Evolutionary conservation across 2,329 filamentous ascomycete genomes (phyloP).

Genomic region (Mariannaea sp.): DNA sequence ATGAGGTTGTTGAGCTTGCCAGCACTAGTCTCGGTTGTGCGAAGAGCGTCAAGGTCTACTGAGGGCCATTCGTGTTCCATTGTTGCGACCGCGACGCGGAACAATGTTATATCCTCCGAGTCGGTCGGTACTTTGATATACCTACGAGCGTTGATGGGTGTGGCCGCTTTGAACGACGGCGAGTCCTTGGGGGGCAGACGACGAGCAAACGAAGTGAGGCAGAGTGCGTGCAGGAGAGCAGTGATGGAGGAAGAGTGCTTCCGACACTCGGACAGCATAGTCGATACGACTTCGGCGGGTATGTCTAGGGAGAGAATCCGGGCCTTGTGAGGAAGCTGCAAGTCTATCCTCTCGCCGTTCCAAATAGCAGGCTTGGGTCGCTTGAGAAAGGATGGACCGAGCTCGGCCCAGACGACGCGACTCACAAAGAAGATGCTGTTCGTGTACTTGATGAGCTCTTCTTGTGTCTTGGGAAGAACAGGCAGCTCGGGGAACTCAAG

Average conservation of each 20-base stretch:
- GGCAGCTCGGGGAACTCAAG: conserved; percentile 39
- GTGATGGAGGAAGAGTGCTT: conserved; percentile 52
- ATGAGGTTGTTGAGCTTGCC: conserved; percentile 42
- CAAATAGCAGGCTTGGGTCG: conserved; percentile 41
- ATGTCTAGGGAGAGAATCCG: conserved; percentile 46
- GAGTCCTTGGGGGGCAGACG: conserved; percentile 43
- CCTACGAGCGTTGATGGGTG: conserved; percentile 52
- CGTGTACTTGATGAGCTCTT: conserved; percentile 48
- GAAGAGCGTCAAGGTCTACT: conserved; percentile 34
- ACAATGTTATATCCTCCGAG: conserved; percentile 29
- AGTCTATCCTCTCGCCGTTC: conserved; percentile 45
- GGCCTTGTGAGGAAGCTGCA: conserved; percentile 44
- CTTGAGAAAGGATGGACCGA: conserved; percentile 48
- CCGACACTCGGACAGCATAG: conserved; percentile 48
- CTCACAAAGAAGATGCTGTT: conserved; percentile 49
- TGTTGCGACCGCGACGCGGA: conserved; percentile 49
- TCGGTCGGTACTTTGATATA: conserved; percentile 42
- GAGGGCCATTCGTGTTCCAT: conserved; percentile 41
- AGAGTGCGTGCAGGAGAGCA: conserved; percentile 53
- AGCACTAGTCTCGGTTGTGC: conserved; percentile 24
- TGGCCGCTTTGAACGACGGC: conserved; percentile 44
- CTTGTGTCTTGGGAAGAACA: conserved; percentile 46
- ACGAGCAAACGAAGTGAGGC: conserved; percentile 47
- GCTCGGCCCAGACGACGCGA: conserved; percentile 45
- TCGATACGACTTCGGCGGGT: conserved; percentile 32